phyloP scores from a whole-genome alignment of 805 yeast genomes.

The Clavispora carvajalis region DNA sequence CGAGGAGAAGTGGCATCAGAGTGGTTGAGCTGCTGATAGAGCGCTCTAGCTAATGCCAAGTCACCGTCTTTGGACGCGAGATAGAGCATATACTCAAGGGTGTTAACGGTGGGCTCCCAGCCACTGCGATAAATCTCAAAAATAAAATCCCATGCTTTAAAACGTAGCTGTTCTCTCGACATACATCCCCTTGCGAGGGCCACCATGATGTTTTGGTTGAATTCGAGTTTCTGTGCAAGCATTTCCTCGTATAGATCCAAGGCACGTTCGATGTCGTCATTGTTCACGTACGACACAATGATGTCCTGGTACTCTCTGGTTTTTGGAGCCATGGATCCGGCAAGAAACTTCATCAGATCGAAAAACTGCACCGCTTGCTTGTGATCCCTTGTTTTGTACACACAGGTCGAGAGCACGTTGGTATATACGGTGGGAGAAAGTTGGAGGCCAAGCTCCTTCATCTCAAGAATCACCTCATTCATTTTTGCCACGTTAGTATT shows the following conservation, averaged over 20 bases:
- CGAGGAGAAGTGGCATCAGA: slow-evolving; percentile 30
- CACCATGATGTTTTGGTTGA: slow-evolving; percentile 38
- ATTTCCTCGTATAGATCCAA: slow-evolving; percentile 73
- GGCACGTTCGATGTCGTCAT: slow-evolving; percentile 65
- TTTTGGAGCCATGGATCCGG: slow-evolving; percentile 63
- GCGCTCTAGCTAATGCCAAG: slow-evolving; percentile 61
- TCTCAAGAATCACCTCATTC: slow-evolving; percentile 31
- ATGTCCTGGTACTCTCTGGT: slow-evolving; percentile 63
- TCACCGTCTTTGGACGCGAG: slow-evolving; percentile 82
- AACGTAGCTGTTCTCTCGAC: slow-evolving; percentile 39
- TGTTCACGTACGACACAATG: slow-evolving; percentile 59
- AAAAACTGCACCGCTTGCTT: slow-evolving; percentile 68
- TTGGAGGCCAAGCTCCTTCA: slow-evolving; percentile 31
- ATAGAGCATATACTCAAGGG: slow-evolving; percentile 66
- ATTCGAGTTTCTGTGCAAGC: slow-evolving; percentile 24
- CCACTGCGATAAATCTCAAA: slow-evolving; percentile 51
- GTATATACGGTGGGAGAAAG: slow-evolving; percentile 48
- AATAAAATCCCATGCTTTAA: slow-evolving; percentile 74
- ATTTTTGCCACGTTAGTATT: slow-evolving; percentile 31
- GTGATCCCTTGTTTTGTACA: slow-evolving; percentile 43
- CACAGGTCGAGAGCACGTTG: slow-evolving; percentile 57
- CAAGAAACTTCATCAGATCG: slow-evolving; percentile 78
- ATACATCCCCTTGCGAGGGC: slow-evolving; percentile 68
- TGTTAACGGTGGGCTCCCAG: slow-evolving; percentile 40
- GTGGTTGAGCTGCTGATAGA: slow-evolving; percentile 45